A percentile compares a stretch with the other conserved stretches of the same genome.
Conservation (phyloP, 768 basidiomycete species). For the Leucosporidium scottii region DNA sequence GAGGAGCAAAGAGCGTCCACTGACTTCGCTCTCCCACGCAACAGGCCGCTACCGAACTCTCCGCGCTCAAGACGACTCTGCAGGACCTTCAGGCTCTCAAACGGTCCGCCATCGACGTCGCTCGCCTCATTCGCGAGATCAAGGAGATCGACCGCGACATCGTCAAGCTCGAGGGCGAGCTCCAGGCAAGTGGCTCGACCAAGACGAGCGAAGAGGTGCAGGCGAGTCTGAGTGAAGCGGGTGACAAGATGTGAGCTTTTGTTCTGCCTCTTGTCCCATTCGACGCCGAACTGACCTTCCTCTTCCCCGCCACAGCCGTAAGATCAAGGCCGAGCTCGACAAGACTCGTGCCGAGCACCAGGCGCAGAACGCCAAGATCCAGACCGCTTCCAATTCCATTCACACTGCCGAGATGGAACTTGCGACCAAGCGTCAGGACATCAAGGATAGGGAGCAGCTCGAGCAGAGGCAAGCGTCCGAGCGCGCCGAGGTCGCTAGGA, state of each 20-base stretch:
- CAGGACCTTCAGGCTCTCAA: slow-evolving; percentile 55
- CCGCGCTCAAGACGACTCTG: slow-evolving; percentile 47
- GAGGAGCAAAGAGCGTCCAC: no score
- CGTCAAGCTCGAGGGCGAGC: slow-evolving; percentile 57
- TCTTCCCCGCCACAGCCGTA: slow-evolving; percentile 50
- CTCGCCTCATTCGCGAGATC: slow-evolving; percentile 49
- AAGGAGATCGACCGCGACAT: slow-evolving; percentile 56
- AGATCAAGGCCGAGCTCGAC: slow-evolving; percentile 35
- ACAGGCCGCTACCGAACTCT: slow-evolving; percentile 56
- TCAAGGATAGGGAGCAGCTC: slow-evolving; percentile 31
- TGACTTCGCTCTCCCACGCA: slow-evolving; percentile 48
- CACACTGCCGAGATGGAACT: slow-evolving; percentile 31
- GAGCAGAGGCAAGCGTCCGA: slow-evolving; percentile 41
- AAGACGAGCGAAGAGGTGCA: slow-evolving; percentile 84
- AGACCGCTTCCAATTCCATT: slow-evolving; percentile 17
- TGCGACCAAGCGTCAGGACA: slow-evolving; percentile 19
- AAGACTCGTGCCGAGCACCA: slow-evolving; percentile 25
- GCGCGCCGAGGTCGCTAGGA: slow-evolving; percentile 49
- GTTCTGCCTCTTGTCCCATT: no score
- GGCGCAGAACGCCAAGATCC: slow-evolving; percentile 7
- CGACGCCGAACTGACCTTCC: slow-evolving; percentile 45
- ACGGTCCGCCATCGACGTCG: slow-evolving; percentile 55
- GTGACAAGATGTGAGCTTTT: slow-evolving; percentile 56
- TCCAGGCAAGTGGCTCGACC: slow-evolving; percentile 64
- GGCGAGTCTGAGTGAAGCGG: slow-evolving; percentile 59